These are phyloP conservation scores for Kodamaea kakaduensis DNA, from an alignment of 805 yeast genomes.

Conservation along the genomic window DNA sequence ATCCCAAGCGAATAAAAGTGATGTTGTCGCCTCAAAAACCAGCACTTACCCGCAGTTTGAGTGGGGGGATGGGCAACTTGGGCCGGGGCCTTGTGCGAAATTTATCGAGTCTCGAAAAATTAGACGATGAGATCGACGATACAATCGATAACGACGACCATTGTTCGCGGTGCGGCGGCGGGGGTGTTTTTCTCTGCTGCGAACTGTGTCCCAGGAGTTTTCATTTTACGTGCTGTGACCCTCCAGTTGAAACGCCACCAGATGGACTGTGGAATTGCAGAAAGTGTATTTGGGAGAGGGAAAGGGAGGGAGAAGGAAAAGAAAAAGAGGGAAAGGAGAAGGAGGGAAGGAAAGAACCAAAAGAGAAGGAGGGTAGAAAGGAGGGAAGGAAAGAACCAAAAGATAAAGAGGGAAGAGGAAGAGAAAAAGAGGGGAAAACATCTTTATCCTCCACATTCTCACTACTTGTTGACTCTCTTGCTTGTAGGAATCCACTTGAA, in stretches of 20 bases:
- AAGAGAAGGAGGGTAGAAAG: neutral
- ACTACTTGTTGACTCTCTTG: neutral
- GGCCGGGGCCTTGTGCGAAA: too few species aligned
- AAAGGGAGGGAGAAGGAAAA: neutral
- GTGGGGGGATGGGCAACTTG: neutral
- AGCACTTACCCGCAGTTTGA: neutral
- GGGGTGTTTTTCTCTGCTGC: constrained; percentile 89
- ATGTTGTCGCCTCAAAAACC: constrained; percentile 5
- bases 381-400: neutral
- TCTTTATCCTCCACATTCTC: neutral
- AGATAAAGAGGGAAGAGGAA: neutral
- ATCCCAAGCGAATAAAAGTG: constrained; percentile 7
- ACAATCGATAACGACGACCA: constrained; percentile 68
- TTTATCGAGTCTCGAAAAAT: constrained; percentile 1
- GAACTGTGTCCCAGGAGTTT: constrained; percentile 90
- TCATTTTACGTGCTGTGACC: constrained; percentile 87
- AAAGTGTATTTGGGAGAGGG: constrained; percentile 47
- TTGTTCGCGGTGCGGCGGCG: constrained; percentile 85
- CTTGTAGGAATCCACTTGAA: constrained; percentile 30
- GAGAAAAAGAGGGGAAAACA: constrained; percentile 1
- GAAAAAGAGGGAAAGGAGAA: neutral
- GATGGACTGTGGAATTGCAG: constrained; percentile 89
- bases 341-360: constrained; percentile 26
- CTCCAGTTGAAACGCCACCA: constrained; percentile 82
- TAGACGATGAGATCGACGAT: constrained; percentile 4